Evolutionary conservation across 2,329 filamentous ascomycete genomes (phyloP).

Genomic region (Lomentospora prolificans): DNA sequence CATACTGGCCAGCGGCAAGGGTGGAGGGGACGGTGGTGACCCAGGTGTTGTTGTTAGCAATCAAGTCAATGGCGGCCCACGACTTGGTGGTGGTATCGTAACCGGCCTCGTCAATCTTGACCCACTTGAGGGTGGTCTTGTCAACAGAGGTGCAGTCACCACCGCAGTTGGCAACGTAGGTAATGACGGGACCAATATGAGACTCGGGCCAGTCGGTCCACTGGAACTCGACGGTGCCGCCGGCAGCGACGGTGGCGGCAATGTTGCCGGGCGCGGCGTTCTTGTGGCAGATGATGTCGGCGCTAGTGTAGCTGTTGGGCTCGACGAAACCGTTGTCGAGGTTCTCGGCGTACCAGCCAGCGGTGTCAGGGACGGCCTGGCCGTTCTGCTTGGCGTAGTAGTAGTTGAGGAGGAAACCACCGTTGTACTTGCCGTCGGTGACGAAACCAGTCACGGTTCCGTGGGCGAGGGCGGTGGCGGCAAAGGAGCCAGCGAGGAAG

Average conservation of each 20-base stretch:
- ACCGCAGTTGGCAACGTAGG: slow-evolving; percentile 51
- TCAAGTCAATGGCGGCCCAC: slow-evolving; percentile 30
- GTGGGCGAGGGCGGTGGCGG: slow-evolving; percentile 9
- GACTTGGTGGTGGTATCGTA: slow-evolving; percentile 30
- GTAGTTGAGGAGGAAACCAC: slow-evolving; percentile 15
- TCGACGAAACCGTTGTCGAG: slow-evolving; percentile 42
- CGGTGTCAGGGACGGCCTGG: slow-evolving; percentile 13
- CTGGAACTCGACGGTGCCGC: slow-evolving; percentile 27
- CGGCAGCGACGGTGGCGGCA: slow-evolving; percentile 27
- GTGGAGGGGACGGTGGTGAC: slow-evolving; percentile 22
- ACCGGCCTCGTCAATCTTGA: slow-evolving; percentile 53
- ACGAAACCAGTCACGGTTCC: slow-evolving; percentile 9
- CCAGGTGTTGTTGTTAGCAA: slow-evolving; percentile 25
- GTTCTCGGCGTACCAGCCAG: slow-evolving; percentile 30
- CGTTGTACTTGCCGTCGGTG: slow-evolving; percentile 12
- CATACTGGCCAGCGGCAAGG: slow-evolving; percentile 30
- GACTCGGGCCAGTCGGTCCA: slow-evolving; percentile 32
- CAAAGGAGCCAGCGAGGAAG: background rate
- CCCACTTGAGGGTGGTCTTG: slow-evolving; percentile 44
- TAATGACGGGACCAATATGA: slow-evolving; percentile 46
- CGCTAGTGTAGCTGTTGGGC: slow-evolving; percentile 24
- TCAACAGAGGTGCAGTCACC: slow-evolving; percentile 45
- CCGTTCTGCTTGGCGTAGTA: slow-evolving; percentile 14
- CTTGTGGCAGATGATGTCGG: slow-evolving; percentile 38
- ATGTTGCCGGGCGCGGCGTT: slow-evolving; percentile 25